A percentile compares a stretch with the other conserved stretches of the same genome.
Evolutionary conservation across 2,329 filamentous ascomycete species (phyloP).

Genomic region (Kalmusia sp.): DNA sequence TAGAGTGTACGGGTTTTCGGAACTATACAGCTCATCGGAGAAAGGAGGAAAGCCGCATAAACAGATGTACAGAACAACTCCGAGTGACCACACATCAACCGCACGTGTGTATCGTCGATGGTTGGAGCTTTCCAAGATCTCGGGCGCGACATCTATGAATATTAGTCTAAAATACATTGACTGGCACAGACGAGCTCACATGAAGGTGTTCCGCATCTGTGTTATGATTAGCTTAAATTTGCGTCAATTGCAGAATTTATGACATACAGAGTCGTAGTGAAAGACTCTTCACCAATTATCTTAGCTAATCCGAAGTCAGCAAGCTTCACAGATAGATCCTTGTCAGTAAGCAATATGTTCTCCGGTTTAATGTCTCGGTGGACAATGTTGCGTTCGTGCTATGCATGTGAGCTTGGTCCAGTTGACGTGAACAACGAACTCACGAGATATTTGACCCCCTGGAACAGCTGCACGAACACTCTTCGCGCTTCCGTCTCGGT

Average conservation of each 20-base stretch:
- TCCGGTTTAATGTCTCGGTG: slow-evolving; percentile 98
- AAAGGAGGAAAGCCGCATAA: slow-evolving; percentile 97
- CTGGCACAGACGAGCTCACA: slow-evolving; percentile 58
- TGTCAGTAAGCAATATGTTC: slow-evolving; percentile 89
- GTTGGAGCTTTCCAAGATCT: slow-evolving; percentile 84
- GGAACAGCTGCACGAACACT: slow-evolving; percentile 89
- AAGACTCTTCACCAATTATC: slow-evolving; percentile 97
- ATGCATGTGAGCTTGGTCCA: slow-evolving; percentile 32
- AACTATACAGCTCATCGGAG: slow-evolving; percentile 86
- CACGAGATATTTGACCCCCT: slow-evolving; percentile 94
- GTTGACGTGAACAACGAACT: slow-evolving; percentile 37
- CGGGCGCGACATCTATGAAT: slow-evolving; percentile 79
- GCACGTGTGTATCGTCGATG: slow-evolving; percentile 91
- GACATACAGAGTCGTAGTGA: slow-evolving; percentile 85
- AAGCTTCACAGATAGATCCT: slow-evolving; percentile 84
- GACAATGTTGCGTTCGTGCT: slow-evolving; percentile 97
- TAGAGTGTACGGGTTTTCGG: slow-evolving; percentile 83
- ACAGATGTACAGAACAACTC: slow-evolving; percentile 97
- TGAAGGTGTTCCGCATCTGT: slow-evolving; percentile 85
- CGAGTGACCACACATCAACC: slow-evolving; percentile 95
- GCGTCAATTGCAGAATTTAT: not conserved
- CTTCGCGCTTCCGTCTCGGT: slow-evolving; percentile 83
- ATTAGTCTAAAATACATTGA: slow-evolving; percentile 20
- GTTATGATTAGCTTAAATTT: slow-evolving; percentile 26
- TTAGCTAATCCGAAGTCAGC: slow-evolving; percentile 97